phyloP scores from a whole-genome alignment of 2,329 filamentous ascomycete genomes.

The Curvularia verruculosa region DNA sequence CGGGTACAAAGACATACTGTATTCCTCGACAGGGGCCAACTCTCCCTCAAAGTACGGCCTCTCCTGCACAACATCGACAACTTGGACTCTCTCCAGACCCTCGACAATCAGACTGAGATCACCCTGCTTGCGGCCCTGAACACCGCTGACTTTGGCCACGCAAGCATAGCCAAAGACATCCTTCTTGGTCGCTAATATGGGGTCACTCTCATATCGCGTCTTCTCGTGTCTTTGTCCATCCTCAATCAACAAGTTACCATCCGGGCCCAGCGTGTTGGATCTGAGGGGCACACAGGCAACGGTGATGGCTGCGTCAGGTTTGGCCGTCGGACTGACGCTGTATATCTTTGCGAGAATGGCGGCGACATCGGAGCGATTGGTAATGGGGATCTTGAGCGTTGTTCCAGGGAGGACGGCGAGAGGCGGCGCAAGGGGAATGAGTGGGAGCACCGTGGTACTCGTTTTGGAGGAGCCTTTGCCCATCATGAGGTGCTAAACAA shows the following conservation, averaged over 20 bases:
- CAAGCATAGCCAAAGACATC: conserved; percentile 87
- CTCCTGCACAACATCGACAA: conserved; percentile 77
- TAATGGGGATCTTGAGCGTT: conserved; percentile 81
- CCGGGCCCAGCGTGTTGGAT: conserved; percentile 71
- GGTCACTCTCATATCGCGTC: conserved; percentile 57
- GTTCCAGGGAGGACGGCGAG: conserved; percentile 85
- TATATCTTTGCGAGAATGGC: conserved; percentile 86
- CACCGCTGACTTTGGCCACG: conserved; percentile 60
- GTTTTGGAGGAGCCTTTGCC: conserved; percentile 45
- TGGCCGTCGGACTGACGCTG: conserved; percentile 70
- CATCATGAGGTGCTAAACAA: conserved; percentile 30
- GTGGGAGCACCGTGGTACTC: conserved; percentile 61
- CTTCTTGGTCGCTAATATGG: conserved; percentile 51
- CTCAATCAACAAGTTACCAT: conserved; percentile 77
- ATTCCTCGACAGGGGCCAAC: conserved; percentile 73
- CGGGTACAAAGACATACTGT: conserved; percentile 56
- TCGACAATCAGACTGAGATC: conserved; percentile 86
- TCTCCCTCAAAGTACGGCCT: conserved; percentile 86
- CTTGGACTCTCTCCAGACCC: conserved; percentile 75
- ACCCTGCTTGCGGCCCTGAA: conserved; percentile 55
- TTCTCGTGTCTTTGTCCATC: conserved; percentile 58
- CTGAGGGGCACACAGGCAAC: conserved; percentile 87
- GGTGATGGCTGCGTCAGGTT: conserved; percentile 71
- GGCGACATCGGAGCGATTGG: conserved; percentile 83
- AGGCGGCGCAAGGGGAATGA: conserved; percentile 82